A percentile compares a stretch with the other conserved stretches of the same genome.
These are phyloP conservation scores for Hansenula lynferdii DNA, from an alignment of 1,139 yeast genomes.

Conservation along the genomic window DNA sequence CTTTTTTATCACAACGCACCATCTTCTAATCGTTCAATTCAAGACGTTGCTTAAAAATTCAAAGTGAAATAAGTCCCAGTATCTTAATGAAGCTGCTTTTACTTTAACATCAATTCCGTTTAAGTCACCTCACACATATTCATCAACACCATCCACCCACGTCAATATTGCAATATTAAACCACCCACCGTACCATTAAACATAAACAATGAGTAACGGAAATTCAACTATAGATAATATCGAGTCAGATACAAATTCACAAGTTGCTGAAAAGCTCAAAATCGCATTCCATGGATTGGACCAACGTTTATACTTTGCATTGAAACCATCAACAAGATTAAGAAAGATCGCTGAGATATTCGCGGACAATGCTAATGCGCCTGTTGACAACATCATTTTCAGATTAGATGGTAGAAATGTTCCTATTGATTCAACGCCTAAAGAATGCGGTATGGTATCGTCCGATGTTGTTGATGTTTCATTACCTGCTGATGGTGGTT, in stretches of 20 bases:
- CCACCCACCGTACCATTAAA: not conserved
- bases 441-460: constrained; percentile 6
- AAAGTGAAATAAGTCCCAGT: no score
- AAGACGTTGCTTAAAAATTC: no score
- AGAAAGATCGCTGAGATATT: constrained; percentile 13
- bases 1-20: no score
- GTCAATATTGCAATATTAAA: no score
- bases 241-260: not conserved
- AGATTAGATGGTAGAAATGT: constrained; percentile 6
- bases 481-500: constrained; percentile 10
- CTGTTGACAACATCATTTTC: constrained; percentile 4
- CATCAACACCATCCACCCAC: no score
- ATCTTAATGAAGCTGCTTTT: no score
- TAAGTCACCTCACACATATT: no score
- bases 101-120: no score
- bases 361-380: constrained; percentile 6
- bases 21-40: no score
- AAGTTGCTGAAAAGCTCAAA: constrained; percentile 8
- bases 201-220: not conserved
- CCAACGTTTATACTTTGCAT: constrained; percentile 11
- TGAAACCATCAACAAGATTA: constrained; percentile 11
- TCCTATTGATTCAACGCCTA: constrained; percentile 7
- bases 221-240: not conserved
- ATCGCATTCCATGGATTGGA: constrained; percentile 13
- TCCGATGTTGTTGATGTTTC: constrained; percentile 11